Percentiles rank a stretch among this genome's conserved stretches.
phyloP scores from a whole-genome alignment of 371 early-diverging fungal genomes.

The Batkoa obscura region DNA sequence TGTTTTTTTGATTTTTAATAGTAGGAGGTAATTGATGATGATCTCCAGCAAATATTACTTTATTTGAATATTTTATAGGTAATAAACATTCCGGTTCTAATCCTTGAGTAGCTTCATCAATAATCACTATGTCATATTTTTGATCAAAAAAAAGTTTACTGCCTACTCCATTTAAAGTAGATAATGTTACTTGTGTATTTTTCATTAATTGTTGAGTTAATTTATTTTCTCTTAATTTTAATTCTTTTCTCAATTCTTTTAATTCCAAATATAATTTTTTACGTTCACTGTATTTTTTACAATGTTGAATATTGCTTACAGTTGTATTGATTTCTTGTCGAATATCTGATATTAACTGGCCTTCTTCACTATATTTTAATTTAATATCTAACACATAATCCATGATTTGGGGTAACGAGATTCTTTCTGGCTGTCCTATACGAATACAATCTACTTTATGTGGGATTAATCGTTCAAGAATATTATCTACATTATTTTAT shows the following conservation, averaged over 20 bases:
- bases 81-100: constrained; percentile 86
- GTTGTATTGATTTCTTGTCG: constrained; percentile 58
- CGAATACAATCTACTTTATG: constrained; percentile 48
- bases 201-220: constrained; percentile 40
- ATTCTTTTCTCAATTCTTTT: constrained; percentile 52
- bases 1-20: constrained; percentile 21
- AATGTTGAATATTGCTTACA: constrained; percentile 32
- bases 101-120: constrained; percentile 90
- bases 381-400: constrained; percentile 51
- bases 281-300: constrained; percentile 42
- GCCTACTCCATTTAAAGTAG: constrained; percentile 41
- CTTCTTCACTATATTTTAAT: constrained; percentile 49
- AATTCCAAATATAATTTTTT: constrained; percentile 41
- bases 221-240: constrained; percentile 41
- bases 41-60: constrained; percentile 85
- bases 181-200: constrained; percentile 35
- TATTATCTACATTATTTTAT: constrained; percentile 27
- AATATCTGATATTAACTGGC: constrained; percentile 54
- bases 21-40: constrained; percentile 85
- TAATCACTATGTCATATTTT: constrained; percentile 76
- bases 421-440: constrained; percentile 71
- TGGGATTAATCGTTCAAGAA: constrained; percentile 52
- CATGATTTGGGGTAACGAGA: constrained; percentile 39
- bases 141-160: constrained; percentile 27
- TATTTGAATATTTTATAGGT: constrained; percentile 52